Evolutionary conservation across 257 asterid species (phyloP), one percentile per base, ranked within the genome.

Genomic region (Ophiorrhiza pumila): DNA sequence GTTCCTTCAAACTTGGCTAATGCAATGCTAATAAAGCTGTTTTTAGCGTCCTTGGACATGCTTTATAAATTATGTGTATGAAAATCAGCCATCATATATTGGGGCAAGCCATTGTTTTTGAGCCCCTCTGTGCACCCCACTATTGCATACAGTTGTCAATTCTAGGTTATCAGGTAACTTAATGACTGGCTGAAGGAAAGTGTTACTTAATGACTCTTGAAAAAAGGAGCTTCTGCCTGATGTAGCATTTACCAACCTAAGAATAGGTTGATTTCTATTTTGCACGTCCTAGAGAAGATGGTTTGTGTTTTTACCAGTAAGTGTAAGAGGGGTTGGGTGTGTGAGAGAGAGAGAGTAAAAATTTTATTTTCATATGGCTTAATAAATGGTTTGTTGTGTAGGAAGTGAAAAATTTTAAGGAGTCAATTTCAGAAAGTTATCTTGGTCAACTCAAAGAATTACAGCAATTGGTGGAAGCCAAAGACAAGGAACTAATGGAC

Each of bases 401-500:
- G 99, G 96, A 90, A 78, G 74, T 87, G 83, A 91, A 82, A 78
- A 91, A 82, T 64, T 67, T 87, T 79, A 85, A 84, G 71, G 96
- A 89, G 81, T 87, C 97, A 39, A 83, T 88, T 75, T 85, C 98
- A 68, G 83, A 90, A 83, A 79, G 91, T 69, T 90, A 82, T 76
- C 77, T 74, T 59, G 91, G 85, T 75, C 86, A 89, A 85, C 76
- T 90, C 74, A 80, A 81, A 76, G 89, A 84, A 80, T 71, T 90
- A 80, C 83, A 82, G 60, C 83, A 84, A 70, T 83, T 81, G 65
- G 79, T 92, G 84, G 96, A 85, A 77, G 82, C 85, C 71, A 90
- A 86, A 78, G 94, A 82, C 74, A 84, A 85, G 83, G 95, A 92
- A 75, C 71, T 92, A 72, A 76, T 74, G 25, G 95, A 89, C 73